phyloP scores from a whole-genome alignment of 441 rosid species.

The Pelargonium cotyledonis region DNA sequence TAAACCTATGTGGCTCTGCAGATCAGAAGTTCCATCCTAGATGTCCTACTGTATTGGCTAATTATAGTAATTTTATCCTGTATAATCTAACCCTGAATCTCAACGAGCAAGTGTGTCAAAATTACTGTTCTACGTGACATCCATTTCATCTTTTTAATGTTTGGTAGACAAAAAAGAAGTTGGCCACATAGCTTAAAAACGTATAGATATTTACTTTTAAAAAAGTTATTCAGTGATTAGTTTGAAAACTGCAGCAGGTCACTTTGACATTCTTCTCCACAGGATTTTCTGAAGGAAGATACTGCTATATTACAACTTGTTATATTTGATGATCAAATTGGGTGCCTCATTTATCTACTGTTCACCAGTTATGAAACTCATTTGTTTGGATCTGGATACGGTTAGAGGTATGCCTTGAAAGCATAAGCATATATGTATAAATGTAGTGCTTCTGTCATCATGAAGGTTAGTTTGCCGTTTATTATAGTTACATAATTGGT shows the following conservation, averaged over 20 bases:
- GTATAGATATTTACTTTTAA: background rate
- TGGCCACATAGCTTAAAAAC: background rate
- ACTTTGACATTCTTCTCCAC: slow-evolving; percentile 68
- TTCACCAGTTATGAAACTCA: slow-evolving; percentile 70
- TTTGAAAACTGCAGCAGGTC: slow-evolving; percentile 61
- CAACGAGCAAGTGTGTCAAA: background rate
- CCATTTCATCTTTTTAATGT: background rate
- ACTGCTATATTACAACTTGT: slow-evolving; percentile 64
- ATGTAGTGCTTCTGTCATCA: slow-evolving; percentile 37
- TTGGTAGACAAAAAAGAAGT: background rate
- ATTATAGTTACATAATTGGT: slow-evolving; percentile 27
- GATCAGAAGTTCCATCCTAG: background rate
- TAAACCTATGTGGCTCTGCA: background rate
- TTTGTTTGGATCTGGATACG: slow-evolving; percentile 73
- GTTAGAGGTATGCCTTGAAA: slow-evolving; percentile 83
- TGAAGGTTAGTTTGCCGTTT: slow-evolving; percentile 58
- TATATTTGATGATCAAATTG: slow-evolving; percentile 66
- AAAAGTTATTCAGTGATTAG: slow-evolving; percentile 36
- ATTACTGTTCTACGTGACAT: background rate
- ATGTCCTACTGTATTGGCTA: background rate
- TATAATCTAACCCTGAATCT: background rate
- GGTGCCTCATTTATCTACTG: slow-evolving; percentile 56
- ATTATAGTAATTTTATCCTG: background rate
- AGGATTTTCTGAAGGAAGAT: slow-evolving; percentile 83
- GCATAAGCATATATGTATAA: slow-evolving; percentile 36